These are phyloP conservation scores for Phytophthora kernoviae DNA, from an alignment of 352 stramenopile genomes.

Conservation along the genomic window DNA sequence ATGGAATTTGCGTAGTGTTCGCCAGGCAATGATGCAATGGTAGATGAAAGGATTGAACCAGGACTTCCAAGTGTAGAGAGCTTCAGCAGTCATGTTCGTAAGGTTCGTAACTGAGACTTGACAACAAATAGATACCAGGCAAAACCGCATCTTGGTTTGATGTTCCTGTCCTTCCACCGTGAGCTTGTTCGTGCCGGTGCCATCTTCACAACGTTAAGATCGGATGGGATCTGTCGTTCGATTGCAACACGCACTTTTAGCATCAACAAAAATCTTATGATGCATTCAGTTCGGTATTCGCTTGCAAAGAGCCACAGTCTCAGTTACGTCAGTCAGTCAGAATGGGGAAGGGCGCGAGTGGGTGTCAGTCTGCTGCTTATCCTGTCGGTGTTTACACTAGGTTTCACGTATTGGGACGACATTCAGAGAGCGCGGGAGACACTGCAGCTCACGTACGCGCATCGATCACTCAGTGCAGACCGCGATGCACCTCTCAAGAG, in stretches of 20 bases:
- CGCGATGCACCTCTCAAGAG: conserved; percentile 50
- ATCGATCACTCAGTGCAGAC: conserved; percentile 53
- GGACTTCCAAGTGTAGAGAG: conserved; percentile 13
- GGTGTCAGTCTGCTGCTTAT: conserved; percentile 46
- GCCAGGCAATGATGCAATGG: conserved; percentile 14
- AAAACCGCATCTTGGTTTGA: not conserved
- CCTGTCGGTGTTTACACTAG: conserved; percentile 42
- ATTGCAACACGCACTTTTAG: not conserved
- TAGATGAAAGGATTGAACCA: conserved; percentile 2
- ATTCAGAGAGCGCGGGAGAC: conserved; percentile 47
- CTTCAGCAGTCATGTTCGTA: not conserved
- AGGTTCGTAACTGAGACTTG: conserved; percentile 8
- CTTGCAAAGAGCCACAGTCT: conserved; percentile 7
- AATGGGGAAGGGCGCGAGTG: conserved; percentile 63
- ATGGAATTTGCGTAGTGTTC: conserved; percentile 25
- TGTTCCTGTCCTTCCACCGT: not conserved
- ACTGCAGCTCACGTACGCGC: conserved; percentile 67
- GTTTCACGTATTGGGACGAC: conserved; percentile 59
- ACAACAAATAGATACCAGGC: conserved; percentile 27
- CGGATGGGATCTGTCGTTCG: not conserved
- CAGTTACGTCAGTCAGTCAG: not conserved
- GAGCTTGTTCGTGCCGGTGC: not conserved
- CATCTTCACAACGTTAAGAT: not conserved
- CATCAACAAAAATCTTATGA: not conserved
- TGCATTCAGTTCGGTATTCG: conserved; percentile 17